Percentiles rank a stretch among this genome's conserved stretches.
These are phyloP conservation scores for Plantago lanceolata DNA, from an alignment of 305 asterid genomes.

Conservation along the genomic window DNA sequence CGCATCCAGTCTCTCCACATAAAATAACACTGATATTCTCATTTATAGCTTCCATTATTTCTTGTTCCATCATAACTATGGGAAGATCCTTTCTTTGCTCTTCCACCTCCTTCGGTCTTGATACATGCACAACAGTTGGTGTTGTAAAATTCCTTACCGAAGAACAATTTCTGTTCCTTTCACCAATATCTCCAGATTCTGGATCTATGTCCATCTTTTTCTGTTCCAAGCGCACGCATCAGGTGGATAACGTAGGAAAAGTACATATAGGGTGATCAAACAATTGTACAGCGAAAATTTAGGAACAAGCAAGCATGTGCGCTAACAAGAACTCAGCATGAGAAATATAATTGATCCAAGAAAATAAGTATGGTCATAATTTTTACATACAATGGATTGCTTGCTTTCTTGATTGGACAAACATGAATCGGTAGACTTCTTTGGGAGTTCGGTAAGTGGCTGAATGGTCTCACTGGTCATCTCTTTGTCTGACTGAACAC, in stretches of 20 bases:
- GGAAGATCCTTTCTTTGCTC: conserved; percentile 70
- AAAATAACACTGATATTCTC: conserved; percentile 63
- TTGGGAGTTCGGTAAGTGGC: conserved; percentile 27
- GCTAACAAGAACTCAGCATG: neutral
- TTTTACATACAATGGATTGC: conserved; percentile 37
- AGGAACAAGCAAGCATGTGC: neutral
- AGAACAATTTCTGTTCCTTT: conserved; percentile 26
- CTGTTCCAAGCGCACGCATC: conserved; percentile 32
- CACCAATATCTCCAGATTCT: conserved; percentile 15
- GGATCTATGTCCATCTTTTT: conserved; percentile 29
- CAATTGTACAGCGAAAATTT: neutral
- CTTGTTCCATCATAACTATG: conserved; percentile 94
- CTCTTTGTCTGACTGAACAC: conserved; percentile 27
- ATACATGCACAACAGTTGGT: conserved; percentile 64
- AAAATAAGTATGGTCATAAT: conserved; percentile 2
- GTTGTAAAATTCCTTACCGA: conserved; percentile 31
- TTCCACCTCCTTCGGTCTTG: conserved; percentile 74
- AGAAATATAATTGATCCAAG: neutral
- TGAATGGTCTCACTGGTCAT: conserved; percentile 28
- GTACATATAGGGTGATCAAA: neutral
- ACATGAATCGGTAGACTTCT: conserved; percentile 21
- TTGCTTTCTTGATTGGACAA: conserved; percentile 25
- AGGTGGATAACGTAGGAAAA: conserved; percentile 14
- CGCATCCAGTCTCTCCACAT: conserved; percentile 98
- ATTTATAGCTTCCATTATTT: conserved; percentile 88